phyloP scores from a whole-genome alignment of 495 filamentous ascomycete species.

The Penicillium daleae region DNA sequence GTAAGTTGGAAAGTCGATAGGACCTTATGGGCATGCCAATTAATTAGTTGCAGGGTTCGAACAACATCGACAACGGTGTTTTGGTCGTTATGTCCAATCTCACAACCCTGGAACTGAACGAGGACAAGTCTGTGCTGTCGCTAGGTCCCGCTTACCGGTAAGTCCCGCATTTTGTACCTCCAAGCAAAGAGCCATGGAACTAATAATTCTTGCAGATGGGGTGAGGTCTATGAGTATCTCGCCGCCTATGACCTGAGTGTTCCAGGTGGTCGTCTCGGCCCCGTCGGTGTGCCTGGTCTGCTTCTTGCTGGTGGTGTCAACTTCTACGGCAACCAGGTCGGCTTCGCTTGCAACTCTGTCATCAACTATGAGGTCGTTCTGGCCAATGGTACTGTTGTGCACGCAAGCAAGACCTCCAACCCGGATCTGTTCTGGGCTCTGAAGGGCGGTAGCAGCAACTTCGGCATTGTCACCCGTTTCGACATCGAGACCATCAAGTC shows the following conservation, averaged over 20 bases:
- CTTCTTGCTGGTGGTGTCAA: conserved; percentile 58
- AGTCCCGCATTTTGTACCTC: not conserved
- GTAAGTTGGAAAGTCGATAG: conserved; percentile 18
- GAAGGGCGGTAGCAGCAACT: conserved; percentile 58
- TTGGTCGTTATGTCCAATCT: conserved; percentile 59
- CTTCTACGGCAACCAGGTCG: conserved; percentile 49
- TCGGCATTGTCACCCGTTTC: conserved; percentile 57
- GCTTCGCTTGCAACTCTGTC: conserved; percentile 56
- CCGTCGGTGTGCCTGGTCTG: conserved; percentile 54
- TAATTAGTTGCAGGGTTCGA: conserved; percentile 40
- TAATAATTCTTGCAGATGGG: conserved; percentile 46
- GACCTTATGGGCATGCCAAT: not conserved
- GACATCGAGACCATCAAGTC: conserved; percentile 54
- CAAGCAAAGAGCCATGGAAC: not conserved
- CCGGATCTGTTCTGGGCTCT: conserved; percentile 65
- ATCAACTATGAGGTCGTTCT: conserved; percentile 62
- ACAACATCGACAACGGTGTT: conserved; percentile 53
- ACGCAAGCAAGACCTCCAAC: conserved; percentile 54
- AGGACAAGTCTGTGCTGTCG: conserved; percentile 35
- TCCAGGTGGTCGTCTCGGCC: conserved; percentile 57
- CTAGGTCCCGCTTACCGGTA: conserved; percentile 36
- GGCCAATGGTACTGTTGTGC: conserved; percentile 57
- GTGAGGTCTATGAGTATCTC: conserved; percentile 55
- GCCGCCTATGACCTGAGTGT: conserved; percentile 48
- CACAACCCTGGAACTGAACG: conserved; percentile 34